Evolutionary conservation across 2,329 filamentous ascomycete species (phyloP), one percentile per base, ranked within the genome.

Genomic region (Torrubiellomyces zombiae): DNA sequence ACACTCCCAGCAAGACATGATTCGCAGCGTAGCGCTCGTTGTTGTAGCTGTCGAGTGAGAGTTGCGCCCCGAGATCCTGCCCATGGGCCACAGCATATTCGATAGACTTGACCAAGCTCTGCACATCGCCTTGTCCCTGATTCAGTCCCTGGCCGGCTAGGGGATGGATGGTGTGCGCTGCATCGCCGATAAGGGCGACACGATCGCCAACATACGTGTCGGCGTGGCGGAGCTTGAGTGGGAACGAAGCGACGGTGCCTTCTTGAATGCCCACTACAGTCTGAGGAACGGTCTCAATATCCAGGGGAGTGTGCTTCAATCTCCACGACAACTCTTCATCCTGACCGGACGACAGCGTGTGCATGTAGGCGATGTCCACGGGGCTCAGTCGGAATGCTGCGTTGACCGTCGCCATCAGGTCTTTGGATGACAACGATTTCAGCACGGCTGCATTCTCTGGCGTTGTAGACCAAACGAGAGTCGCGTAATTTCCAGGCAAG

Each of bases 71-170:
- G 16, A 95, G 67, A 43, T 98, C 89, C 59, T 83, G 78, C 1
- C 89, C 89, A 34, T 89, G 79, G 21, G 62, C 56, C 11, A 91
- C 74, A 4, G 82, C 78, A 36, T 75, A 75, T 31, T 73, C 70
- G 25, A 98, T 77, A 1, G 73, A 73, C 33, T 63, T 64, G 6
- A 74, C 71, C 1, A 98, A 66, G 26, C 77, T 76, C 39, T 81
- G 74, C 1, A 89, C 78, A 45, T 98, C 89, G 11, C 72, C 83
- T 34, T 95, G 75, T 2, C 89, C 89, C 40, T 91, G 78, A 44
- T 98, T 98, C 9, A 98, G 61, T 1, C 89, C 89, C 50, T 95
- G 89, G 1, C 89, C 89, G 2, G 82, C 89, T 4, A 98, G 72
- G 0, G 89, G 89, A 48, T 98, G 89, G 35, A 93, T 74, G 2